A percentile compares a stretch with the other conserved stretches of the same genome.
phyloP scores from a whole-genome alignment of 139 green algal genomes.

The Prasinococcaceae sp. region DNA sequence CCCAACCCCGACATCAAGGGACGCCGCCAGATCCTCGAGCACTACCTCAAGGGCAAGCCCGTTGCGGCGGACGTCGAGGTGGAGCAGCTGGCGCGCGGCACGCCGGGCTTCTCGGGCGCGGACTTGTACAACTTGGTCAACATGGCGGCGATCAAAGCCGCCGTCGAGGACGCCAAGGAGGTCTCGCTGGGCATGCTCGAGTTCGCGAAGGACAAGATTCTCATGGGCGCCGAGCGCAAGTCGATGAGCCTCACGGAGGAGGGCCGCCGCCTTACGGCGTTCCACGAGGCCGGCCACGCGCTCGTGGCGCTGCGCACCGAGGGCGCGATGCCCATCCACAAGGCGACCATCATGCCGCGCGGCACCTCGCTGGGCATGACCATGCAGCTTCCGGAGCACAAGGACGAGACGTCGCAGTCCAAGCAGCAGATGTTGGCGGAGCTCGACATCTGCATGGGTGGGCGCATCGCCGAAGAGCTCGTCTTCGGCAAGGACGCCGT shows the following conservation, averaged over 20 bases:
- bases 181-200: slow-evolving; percentile 22
- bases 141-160: slow-evolving; percentile 76
- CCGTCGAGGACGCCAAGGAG: slow-evolving; percentile 47
- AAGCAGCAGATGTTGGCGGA: slow-evolving; percentile 78
- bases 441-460: slow-evolving; percentile 93
- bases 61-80: slow-evolving; percentile 40
- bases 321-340: slow-evolving; percentile 63
- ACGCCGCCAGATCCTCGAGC: slow-evolving; percentile 72
- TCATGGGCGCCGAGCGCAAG: slow-evolving; percentile 93
- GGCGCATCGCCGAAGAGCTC: slow-evolving; percentile 79
- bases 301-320: slow-evolving; percentile 73
- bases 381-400: slow-evolving; percentile 76
- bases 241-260: slow-evolving; percentile 49
- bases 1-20: slow-evolving; percentile 86
- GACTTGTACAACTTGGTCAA: slow-evolving; percentile 79
- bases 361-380: slow-evolving; percentile 90
- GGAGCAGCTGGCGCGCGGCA: slow-evolving; percentile 54
- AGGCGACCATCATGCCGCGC: slow-evolving; percentile 76
- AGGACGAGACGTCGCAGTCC: slow-evolving; percentile 58
- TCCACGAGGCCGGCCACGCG: slow-evolving; percentile 83
- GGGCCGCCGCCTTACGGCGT: slow-evolving; percentile 67
- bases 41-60: slow-evolving; percentile 35
- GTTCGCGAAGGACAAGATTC: slow-evolving; percentile 50
- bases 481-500: slow-evolving; percentile 54
- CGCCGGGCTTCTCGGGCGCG: slow-evolving; percentile 73